Base-by-base conservation (phyloP, 176 grass and related monocot species). In the Carex scoparia region DNA sequence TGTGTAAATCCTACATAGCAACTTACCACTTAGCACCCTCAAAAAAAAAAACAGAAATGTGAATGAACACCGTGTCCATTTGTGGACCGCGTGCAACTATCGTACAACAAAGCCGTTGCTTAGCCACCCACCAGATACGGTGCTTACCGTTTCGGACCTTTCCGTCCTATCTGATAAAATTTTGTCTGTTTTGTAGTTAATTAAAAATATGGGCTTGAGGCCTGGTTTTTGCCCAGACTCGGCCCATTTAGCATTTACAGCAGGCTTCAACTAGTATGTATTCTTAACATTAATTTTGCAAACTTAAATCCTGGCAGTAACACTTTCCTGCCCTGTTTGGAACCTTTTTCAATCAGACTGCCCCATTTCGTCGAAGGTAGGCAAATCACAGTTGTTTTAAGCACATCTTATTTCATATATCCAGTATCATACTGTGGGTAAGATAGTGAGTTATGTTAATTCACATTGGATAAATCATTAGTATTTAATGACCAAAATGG, bases 111-210 rank as follows among this genome's bases (percentile, higher is more conserved):
- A 67, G 40, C 61, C 80, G 80, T 82, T 82, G 59, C 61, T 46
- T 13, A 64, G 37, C n/a, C 19, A 42, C 71, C 60, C 42, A 48
- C 46, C n/a, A 53, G 33, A 67, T 60, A 60, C 58, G 53, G 32
- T 82, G 79, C 44, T 82, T 61, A 82, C 38, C 63, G 19, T 18
- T 46, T 62, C 40, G 80, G 61, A 82, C 71, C 48, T 54, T 76
- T 54, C 71, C 19, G 11, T 76, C 46, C 71, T 76, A 54, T 76
- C 71, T 54, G 19, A 12, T 74, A 12, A 74, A 27, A 1, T 82
- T 46, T 82, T 82, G 35, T 82, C 80, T 13, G 40, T 53, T 42
- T 62, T 82, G 11, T 46, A 35, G 3, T 46, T 8, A 48, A 49
- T 7, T 46, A 27, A 19, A 30, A 14, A 13, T 48, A 4, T 54